Base-by-base conservation (phyloP, 495 filamentous ascomycete genomes). In the Mytilinidion resinicola region DNA sequence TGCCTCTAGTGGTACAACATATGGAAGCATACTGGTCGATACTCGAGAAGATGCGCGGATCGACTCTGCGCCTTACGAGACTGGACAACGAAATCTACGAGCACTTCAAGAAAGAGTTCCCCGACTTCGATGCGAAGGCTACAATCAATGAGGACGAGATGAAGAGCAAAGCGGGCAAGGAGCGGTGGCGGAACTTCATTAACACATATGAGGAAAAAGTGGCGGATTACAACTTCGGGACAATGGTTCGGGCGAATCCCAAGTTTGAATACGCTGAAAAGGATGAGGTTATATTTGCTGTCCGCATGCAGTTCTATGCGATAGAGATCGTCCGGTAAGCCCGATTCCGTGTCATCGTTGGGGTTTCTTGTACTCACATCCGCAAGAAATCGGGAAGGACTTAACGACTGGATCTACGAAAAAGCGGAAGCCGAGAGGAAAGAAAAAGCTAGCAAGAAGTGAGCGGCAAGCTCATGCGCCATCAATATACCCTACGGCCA, bases 271-370 rank as follows among this genome's bases (percentile, higher is more conserved):
- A 96, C 67, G 87, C 85, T 35, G 77, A 93, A 74, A 80, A 95
- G 46, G 25, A 30, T 30, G 90, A 85, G 59, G 96, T 91, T 2
- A 96, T 99, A 51, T 97, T 99, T 70, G 88, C 82, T 21, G 85
- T 86, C 63, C 82, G 93, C 54, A 98, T 98, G 93, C 93, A 99
- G 70, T 99, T 99, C 69, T 99, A 99, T 68, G 93, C 93, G 35
- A 74, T 97, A 67, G 93, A 99, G 74, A 96, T 99, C 67, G 86
- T 88, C 10, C 85, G 88, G 88, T 89, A 68, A 63, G 75, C 62
- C 30, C 41, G 35, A 36, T 42, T 14, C 9, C 11, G 9, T 9
- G 25, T 20, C 4, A 42, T 20, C 39, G 17, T 50, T 41, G 9
- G 10, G 35, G 17, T 41, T 41, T 49, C 25, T 19, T 50, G 17